Evolutionary conservation across 176 grass and related monocot species (phyloP), one percentile per base, ranked within the genome.

Genomic region (Dactylis glomerata): DNA sequence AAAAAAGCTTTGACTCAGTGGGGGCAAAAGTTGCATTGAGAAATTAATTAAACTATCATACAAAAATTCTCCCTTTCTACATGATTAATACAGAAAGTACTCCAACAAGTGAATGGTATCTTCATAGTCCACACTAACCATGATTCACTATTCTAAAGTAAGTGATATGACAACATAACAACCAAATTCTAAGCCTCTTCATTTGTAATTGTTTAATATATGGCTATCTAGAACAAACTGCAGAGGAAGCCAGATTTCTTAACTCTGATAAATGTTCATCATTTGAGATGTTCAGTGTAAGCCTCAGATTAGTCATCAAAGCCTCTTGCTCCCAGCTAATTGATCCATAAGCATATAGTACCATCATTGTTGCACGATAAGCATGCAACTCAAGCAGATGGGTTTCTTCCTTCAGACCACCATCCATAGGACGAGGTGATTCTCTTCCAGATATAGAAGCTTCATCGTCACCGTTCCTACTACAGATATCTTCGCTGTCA

Each of bases 261-360:
- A 98, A 82, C 88, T 92, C 96, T 33, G 77, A 85, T 90, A 89
- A 81, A 89, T 95, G 91, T 87, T 98, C 93, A 79, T 98, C 96
- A 81, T 70, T 90, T 82, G 96, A 98, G 62, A 98, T 95, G 82
- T 98, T 98, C 87, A 98, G 51, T 71, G 85, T 88, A 88, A 92
- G 81, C 76, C 96, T 94, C 54, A 98, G 85, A 88, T 98, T 93
- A 87, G 93, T 93, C 87, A 98, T 76, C 80, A 98, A 80, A 73
- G 93, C 87, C 84, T 98, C 93, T 82, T 92, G 96, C 73, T 98
- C 96, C 96, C 96, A 98, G 79, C 92, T 98, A 84, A 98, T 86
- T 81, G 92, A 90, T 57, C 95, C 93, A 92, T 81, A 95, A 85
- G 84, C 85, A 91, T 95, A 92, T 75, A 95, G 84, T 41, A 85